Percentiles rank a stretch among this genome's conserved stretches.
Evolutionary conservation across 108 stramenopile species (phyloP).

Genomic region (Discostella stelligeroides): DNA sequence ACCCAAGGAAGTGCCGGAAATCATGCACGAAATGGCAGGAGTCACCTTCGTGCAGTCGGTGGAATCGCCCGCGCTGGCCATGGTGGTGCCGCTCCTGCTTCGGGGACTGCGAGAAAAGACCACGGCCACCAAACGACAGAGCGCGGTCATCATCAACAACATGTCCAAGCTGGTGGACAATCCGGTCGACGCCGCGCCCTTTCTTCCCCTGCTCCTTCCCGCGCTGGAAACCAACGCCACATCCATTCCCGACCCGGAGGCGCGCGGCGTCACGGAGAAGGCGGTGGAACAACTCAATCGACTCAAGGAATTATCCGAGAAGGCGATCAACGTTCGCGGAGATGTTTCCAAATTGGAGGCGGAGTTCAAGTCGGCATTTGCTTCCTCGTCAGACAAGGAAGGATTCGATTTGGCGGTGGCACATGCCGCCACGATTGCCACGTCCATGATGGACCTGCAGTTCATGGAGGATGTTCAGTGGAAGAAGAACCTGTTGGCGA

Average conservation of each 20-base stretch:
- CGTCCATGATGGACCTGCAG: slow-evolving; percentile 89
- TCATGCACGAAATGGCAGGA: slow-evolving; percentile 96
- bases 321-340: slow-evolving; percentile 79
- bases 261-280: slow-evolving; percentile 88
- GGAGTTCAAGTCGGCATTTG: slow-evolving; percentile 72
- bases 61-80: slow-evolving; percentile 97
- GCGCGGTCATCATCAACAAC: slow-evolving; percentile 98
- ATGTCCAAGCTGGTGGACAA: slow-evolving; percentile 99
- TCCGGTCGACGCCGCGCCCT: slow-evolving; percentile 94
- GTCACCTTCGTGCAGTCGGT: slow-evolving; percentile 98
- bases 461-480: slow-evolving; percentile 94
- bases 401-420: slow-evolving; percentile 62
- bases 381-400: slow-evolving; percentile 54
- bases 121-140: slow-evolving; percentile 95
- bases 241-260: slow-evolving; percentile 96
- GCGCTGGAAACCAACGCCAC: slow-evolving; percentile 93
- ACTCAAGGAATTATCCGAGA: slow-evolving; percentile 86
- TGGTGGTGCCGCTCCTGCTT: slow-evolving; percentile 97
- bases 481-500: slow-evolving; percentile 73
- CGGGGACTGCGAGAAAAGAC: slow-evolving; percentile 95
- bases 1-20: slow-evolving; percentile 95
- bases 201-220: slow-evolving; percentile 93
- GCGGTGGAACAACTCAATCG: slow-evolving; percentile 85
- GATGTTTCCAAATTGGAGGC: slow-evolving; percentile 77
- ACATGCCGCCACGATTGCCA: slow-evolving; percentile 74